Conservation (phyloP, 129 eudicot genomes). For the Flaveria robusta region DNA sequence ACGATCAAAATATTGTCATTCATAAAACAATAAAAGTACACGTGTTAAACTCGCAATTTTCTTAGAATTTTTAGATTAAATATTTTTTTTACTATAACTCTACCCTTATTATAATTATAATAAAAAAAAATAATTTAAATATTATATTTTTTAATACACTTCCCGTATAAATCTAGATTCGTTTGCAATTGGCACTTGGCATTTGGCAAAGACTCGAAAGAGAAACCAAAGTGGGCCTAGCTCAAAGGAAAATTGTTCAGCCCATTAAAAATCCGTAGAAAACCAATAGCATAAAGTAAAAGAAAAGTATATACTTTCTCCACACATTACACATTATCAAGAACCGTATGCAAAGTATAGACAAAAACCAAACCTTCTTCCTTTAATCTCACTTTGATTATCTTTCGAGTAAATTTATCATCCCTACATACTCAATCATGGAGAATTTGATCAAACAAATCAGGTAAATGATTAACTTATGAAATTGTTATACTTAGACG, state of each 20-base stretch:
- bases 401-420: conserved; percentile 2
- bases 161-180: too few relatives aligned
- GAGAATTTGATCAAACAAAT: conserved; percentile 65
- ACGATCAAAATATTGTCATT: too few relatives aligned
- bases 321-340: conserved; percentile 18
- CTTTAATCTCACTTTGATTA: background rate
- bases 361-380: conserved; percentile 17
- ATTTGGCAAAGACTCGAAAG: too few relatives aligned
- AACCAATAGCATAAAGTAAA: background rate
- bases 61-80: too few relatives aligned
- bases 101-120: too few relatives aligned
- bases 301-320: conserved; percentile 38
- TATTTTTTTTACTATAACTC: too few relatives aligned
- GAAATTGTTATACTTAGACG: background rate
- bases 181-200: too few relatives aligned
- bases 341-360: conserved; percentile 28
- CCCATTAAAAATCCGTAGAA: background rate
- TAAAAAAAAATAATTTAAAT: too few relatives aligned
- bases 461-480: conserved; percentile 46
- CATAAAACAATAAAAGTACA: too few relatives aligned
- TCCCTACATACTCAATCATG: conserved; percentile 31
- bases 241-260: background rate
- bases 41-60: too few relatives aligned
- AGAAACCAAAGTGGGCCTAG: background rate
- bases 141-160: too few relatives aligned